Conservation (phyloP, 2,329 filamentous ascomycete genomes). For the Decorospora gaudefroyi region DNA sequence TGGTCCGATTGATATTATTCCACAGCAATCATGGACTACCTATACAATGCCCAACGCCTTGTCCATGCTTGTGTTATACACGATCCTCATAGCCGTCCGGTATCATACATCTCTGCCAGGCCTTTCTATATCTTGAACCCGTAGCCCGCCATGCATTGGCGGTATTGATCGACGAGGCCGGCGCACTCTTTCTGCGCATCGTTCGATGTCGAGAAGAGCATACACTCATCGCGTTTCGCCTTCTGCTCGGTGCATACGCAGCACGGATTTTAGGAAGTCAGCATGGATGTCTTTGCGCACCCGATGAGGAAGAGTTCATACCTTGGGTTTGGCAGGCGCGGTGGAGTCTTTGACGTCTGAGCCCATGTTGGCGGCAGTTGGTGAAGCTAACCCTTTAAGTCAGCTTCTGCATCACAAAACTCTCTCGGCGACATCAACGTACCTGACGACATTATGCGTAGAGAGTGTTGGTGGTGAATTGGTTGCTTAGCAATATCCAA, state of each 20-base stretch:
- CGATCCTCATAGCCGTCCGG: not conserved
- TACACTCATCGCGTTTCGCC: slow-evolving; percentile 90
- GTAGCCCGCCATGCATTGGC: slow-evolving; percentile 87
- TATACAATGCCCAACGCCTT: slow-evolving; percentile 38
- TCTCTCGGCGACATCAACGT: slow-evolving; percentile 19
- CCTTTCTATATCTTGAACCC: slow-evolving; percentile 69
- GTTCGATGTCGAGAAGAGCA: slow-evolving; percentile 89
- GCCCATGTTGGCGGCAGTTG: slow-evolving; percentile 52
- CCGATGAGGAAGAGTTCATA: slow-evolving; percentile 19
- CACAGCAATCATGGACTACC: slow-evolving; percentile 29
- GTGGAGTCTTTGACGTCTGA: slow-evolving; percentile 50
- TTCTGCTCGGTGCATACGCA: slow-evolving; percentile 98
- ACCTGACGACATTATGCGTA: slow-evolving; percentile 42
- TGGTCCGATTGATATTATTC: slow-evolving; percentile 27
- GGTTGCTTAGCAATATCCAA: slow-evolving; percentile 37
- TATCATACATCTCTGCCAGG: slow-evolving; percentile 8
- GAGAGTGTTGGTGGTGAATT: slow-evolving; percentile 22
- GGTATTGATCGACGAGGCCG: slow-evolving; percentile 81
- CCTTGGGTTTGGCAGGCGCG: slow-evolving; percentile 53
- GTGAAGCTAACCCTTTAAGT: slow-evolving; percentile 27
- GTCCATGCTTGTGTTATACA: slow-evolving; percentile 43
- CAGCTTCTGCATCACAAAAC: slow-evolving; percentile 10
- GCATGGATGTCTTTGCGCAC: not conserved
- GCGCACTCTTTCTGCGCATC: slow-evolving; percentile 85
- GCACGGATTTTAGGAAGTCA: slow-evolving; percentile 68